phyloP scores from a whole-genome alignment of 2,329 filamentous ascomycete genomes.

The Juglanconis sp. region DNA sequence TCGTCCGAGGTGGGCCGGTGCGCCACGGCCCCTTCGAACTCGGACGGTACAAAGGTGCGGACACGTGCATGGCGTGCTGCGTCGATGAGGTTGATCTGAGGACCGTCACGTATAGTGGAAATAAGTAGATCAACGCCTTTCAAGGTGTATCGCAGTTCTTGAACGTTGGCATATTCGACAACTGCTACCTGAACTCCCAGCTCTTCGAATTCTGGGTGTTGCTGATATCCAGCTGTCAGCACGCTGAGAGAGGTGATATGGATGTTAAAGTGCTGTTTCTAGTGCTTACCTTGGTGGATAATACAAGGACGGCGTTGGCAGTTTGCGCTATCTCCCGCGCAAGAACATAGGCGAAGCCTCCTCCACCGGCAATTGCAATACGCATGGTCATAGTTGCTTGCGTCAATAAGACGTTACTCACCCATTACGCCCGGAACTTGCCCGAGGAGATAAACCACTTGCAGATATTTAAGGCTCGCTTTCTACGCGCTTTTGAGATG shows the following conservation, averaged over 20 bases:
- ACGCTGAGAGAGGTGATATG: background rate
- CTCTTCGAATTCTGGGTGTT: conserved; percentile 50
- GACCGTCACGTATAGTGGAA: conserved; percentile 64
- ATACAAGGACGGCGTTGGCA: conserved; percentile 65
- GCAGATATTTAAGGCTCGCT: conserved; percentile 1
- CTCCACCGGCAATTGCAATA: conserved; percentile 46
- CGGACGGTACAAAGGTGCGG: conserved; percentile 68
- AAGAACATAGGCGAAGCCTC: conserved; percentile 43
- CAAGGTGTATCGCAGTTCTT: conserved; percentile 62
- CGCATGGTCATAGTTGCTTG: conserved; percentile 38
- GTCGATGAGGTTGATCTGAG: conserved; percentile 71
- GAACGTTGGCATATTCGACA: conserved; percentile 62
- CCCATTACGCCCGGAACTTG: conserved; percentile 5
- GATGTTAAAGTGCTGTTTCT: conserved; percentile 12
- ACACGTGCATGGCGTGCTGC: conserved; percentile 65
- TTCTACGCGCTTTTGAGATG: background rate
- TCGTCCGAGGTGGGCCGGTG: conserved; percentile 51
- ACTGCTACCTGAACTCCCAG: conserved; percentile 63
- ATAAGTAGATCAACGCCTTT: conserved; percentile 71
- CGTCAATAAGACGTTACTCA: background rate
- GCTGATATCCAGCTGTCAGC: conserved; percentile 33
- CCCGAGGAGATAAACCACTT: background rate
- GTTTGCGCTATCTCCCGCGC: conserved; percentile 58
- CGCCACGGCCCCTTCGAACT: conserved; percentile 66
- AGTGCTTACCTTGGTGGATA: conserved; percentile 59